Conservation (phyloP, 2,329 filamentous ascomycete species). For the Penicillium sp. region DNA sequence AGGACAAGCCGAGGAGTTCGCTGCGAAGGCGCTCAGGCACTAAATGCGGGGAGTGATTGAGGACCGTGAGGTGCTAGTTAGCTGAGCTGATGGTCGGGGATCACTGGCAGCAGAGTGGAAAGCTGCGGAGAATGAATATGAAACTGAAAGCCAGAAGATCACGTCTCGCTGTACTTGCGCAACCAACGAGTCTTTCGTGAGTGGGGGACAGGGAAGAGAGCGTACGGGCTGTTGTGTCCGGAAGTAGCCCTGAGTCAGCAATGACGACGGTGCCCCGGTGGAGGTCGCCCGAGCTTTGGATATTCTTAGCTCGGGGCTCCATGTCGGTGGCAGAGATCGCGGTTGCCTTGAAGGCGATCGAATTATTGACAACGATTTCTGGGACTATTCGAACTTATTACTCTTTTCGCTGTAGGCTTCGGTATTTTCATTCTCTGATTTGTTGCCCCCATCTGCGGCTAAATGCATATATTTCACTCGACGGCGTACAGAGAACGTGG, state of each 20-base stretch:
- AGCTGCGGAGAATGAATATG: background rate
- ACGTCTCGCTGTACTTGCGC: background rate
- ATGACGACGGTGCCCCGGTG: constrained; percentile 18
- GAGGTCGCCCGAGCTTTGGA: constrained; percentile 8
- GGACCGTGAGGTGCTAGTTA: constrained; percentile 6
- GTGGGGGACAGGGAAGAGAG: constrained; percentile 8
- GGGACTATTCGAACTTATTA: no score
- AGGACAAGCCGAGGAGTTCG: constrained; percentile 1
- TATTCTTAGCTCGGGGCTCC: constrained; percentile 12
- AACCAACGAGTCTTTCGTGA: background rate
- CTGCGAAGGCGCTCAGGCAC: constrained; percentile 9
- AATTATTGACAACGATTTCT: no score
- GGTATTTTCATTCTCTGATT: constrained; percentile 6
- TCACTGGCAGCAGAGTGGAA: background rate
- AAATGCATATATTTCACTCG: constrained; percentile 2
- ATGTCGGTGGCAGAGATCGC: no score
- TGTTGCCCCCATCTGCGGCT: constrained; percentile 4
- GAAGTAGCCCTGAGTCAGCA: constrained; percentile 21
- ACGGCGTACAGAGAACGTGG: no score
- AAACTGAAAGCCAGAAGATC: background rate
- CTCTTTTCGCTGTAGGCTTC: constrained; percentile 4
- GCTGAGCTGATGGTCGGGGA: constrained; percentile 1
- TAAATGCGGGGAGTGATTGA: constrained; percentile 25
- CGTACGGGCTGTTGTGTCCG: constrained; percentile 13
- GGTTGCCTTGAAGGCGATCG: no score